Base-by-base conservation (phyloP, 768 basidiomycete species). In the Leccinum pellstonianum region DNA sequence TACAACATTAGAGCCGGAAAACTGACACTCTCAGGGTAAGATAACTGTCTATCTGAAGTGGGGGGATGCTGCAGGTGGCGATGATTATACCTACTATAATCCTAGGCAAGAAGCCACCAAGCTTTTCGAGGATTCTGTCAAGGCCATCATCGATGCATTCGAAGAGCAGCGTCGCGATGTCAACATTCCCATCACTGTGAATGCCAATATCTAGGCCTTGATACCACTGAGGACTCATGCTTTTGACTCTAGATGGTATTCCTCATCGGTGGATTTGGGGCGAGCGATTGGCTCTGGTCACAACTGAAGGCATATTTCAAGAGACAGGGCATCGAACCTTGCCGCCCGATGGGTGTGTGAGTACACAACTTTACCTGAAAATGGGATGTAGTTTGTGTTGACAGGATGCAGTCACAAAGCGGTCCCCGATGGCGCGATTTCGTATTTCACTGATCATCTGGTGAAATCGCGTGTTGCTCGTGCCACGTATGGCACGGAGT, bases 401-500 rank as follows among this genome's bases (percentile, higher is more conserved):
- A 53, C 19, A 25, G 3, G 25, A 1, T 10, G 15, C 27, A 63
- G 62, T 25, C 71, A 72, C 47, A 82, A 75, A 71, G 83, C 82
- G 0, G 82, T 84, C 14, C 79, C 83, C 0, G 79, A 83, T 58
- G 83, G 83, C 0, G 80, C 76, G 1, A 63, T 76, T 15, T 73
- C 67, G 12, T 76, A 62, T 52, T 70, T 67, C 43, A 46, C 83
- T 3, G 80, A 83, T 52, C 41, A 78, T 59, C 73, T 77, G n/a
- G 82, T 83, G 15, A 72, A 74, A 6, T 72, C 73, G 7, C 77
- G 83, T 8, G 73, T 82, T 4, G 73, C 81, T 11, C 76, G 76
- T 59, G 66, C 75, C 54, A 80, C 79, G 0, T 83, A 81, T 29
- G 83, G 83, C 7, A 91, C 78, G 81, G 83, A 54, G 80, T 92